Evolutionary conservation across 345 rosid species (phyloP).

Genomic region (Murraya paniculata): DNA sequence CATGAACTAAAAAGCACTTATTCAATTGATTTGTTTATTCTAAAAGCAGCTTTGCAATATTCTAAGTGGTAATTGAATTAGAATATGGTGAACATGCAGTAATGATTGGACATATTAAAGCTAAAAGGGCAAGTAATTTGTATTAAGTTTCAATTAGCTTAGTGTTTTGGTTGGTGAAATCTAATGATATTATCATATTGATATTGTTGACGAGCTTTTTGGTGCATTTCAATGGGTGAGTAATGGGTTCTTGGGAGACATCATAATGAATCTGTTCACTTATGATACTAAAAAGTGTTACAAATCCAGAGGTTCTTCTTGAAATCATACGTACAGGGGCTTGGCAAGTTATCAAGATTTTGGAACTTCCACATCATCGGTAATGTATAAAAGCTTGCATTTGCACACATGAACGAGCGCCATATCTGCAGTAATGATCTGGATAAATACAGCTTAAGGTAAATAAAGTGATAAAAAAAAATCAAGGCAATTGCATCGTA

Average conservation of each 20-base stretch:
- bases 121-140: background rate
- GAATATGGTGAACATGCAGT: constrained; percentile 4
- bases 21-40: background rate
- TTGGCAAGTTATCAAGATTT: background rate
- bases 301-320: background rate
- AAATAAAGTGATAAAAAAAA: too few species aligned
- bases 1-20: background rate
- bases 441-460: background rate
- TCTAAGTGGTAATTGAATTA: background rate
- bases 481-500: too few species aligned
- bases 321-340: background rate
- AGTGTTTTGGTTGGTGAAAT: background rate
- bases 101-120: constrained; percentile 1
- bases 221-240: background rate
- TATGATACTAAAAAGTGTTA: background rate
- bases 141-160: too few species aligned
- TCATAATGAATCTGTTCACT: background rate
- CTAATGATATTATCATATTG: background rate
- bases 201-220: background rate
- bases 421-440: background rate
- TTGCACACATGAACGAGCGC: background rate
- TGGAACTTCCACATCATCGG: background rate
- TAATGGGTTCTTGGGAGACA: constrained; percentile 9
- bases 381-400: background rate
- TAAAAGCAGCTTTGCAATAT: background rate